Evolutionary conservation across 805 yeast species (phyloP), one percentile per base, ranked within the genome.

Genomic region (Blastobotrys terrestris): DNA sequence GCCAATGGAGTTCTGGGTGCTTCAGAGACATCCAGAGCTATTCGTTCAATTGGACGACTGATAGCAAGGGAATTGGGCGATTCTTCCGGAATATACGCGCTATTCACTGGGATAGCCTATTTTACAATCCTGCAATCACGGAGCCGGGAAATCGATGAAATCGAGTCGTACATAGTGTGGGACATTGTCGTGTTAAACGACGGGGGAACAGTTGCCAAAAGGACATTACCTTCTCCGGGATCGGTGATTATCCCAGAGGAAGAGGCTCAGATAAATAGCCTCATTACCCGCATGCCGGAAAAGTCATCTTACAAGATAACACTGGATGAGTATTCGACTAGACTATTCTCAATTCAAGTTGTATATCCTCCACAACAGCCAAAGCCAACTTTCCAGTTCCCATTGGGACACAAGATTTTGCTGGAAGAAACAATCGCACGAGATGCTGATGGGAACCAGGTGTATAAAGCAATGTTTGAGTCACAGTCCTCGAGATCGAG

Each of bases 161-260:
- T 57, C 15, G 61, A 60, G 39, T 50, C 54, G 54, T 56, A 62
- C n/a, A 58, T 61, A 11, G 46, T 66, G 14, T 66, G 69, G 68
- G 68, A 66, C 45, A 69, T 65, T 19, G 63, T 64, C 6, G 67
- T 65, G 6, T 53, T 66, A 8, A 69, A 66, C n/a, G 62, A 60
- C 1, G 69, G 69, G 19, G 66, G 63, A 31, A 53, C 58, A 6
- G 42, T 60, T 8, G 57, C 62, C 3, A 55, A 45, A n/a, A 46
- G 42, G 3, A 40, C 22, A n/a, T 18, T 19, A 26, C 4, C 49
- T 31, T 3, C 56, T 51, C 50, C 47, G 53, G 48, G 54, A 6
- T 41, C 44, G 16, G 44, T 15, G 2, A 41, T 48, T 1, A 50
- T 51, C 22, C 52, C 56, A 1, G 54, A 47, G 2, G 50, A 49